Evolutionary conservation across 371 early-diverging fungal genomes (phyloP).

Genomic region (Circinella minor): DNA sequence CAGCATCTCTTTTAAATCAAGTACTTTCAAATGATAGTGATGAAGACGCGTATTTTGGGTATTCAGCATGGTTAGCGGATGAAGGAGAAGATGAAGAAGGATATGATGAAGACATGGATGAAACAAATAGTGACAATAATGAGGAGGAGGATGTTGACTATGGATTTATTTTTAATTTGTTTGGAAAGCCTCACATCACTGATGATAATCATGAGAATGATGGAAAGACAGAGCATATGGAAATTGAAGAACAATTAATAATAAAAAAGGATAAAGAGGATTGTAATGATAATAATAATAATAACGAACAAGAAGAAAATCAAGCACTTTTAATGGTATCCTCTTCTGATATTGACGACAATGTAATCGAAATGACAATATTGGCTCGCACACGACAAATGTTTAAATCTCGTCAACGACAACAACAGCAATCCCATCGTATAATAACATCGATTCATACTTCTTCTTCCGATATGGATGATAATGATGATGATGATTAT

Average conservation of each 20-base stretch:
- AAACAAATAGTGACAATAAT: background rate
- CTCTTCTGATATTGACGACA: conserved; percentile 13
- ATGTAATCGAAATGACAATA: conserved; percentile 17
- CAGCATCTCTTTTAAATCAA: conserved; percentile 9
- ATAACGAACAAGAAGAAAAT: conserved; percentile 5
- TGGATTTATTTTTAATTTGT: conserved; percentile 6
- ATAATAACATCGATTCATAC: background rate
- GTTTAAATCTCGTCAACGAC: conserved; percentile 1
- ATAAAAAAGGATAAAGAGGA: background rate
- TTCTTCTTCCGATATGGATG: background rate
- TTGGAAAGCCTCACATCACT: background rate
- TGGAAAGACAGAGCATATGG: background rate
- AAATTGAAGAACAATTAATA: too few species aligned
- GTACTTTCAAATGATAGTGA: conserved; percentile 13
- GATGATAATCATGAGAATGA: background rate
- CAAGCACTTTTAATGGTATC: conserved; percentile 12
- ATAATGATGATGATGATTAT: background rate
- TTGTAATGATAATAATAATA: background rate
- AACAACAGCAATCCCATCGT: background rate
- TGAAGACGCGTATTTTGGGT: conserved; percentile 13
- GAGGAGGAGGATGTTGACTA: background rate
- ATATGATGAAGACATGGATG: background rate
- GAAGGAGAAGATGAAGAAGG: conserved; percentile 1
- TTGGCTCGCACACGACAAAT: conserved; percentile 7
- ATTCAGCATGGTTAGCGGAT: conserved; percentile 3